Evolutionary conservation across 2,329 filamentous ascomycete species (phyloP).

Genomic region (Lecanicillium sp.): DNA sequence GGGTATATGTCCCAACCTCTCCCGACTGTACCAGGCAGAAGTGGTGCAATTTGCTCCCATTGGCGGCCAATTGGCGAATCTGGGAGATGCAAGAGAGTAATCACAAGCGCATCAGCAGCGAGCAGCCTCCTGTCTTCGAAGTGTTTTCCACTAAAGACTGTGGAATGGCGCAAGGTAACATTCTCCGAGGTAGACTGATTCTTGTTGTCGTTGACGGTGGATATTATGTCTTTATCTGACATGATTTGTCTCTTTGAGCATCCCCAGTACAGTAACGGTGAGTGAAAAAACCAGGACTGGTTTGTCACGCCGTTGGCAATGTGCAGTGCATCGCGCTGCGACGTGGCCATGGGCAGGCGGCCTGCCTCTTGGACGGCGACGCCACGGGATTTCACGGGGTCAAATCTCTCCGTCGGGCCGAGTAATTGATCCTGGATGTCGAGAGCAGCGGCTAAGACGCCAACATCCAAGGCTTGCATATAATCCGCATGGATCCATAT

Average conservation of each 20-base stretch:
- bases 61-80: slow-evolving; percentile 55
- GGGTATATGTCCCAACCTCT: slow-evolving; percentile 61
- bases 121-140: slow-evolving; percentile 61
- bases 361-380: slow-evolving; percentile 19
- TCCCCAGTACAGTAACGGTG: slow-evolving; percentile 75
- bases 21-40: slow-evolving; percentile 40
- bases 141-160: slow-evolving; percentile 74
- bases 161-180: slow-evolving; percentile 66
- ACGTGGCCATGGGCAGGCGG: slow-evolving; percentile 29
- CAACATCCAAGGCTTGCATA: slow-evolving; percentile 63
- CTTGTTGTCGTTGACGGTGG: slow-evolving; percentile 61
- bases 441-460: slow-evolving; percentile 59
- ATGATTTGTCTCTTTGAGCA: slow-evolving; percentile 53
- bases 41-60: slow-evolving; percentile 55
- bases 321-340: slow-evolving; percentile 48
- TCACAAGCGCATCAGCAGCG: slow-evolving; percentile 70
- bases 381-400: slow-evolving; percentile 32
- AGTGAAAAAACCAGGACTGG: slow-evolving; percentile 70
- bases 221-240: slow-evolving; percentile 54
- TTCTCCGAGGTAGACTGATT: slow-evolving; percentile 60
- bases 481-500: slow-evolving; percentile 77
- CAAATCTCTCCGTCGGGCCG: slow-evolving; percentile 50
- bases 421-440: slow-evolving; percentile 64
- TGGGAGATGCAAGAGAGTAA: slow-evolving; percentile 64
- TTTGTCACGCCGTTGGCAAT: slow-evolving; percentile 52